Base-by-base conservation (phyloP, 176 grass and related monocot genomes). In the Bothriochloa decipiens region DNA sequence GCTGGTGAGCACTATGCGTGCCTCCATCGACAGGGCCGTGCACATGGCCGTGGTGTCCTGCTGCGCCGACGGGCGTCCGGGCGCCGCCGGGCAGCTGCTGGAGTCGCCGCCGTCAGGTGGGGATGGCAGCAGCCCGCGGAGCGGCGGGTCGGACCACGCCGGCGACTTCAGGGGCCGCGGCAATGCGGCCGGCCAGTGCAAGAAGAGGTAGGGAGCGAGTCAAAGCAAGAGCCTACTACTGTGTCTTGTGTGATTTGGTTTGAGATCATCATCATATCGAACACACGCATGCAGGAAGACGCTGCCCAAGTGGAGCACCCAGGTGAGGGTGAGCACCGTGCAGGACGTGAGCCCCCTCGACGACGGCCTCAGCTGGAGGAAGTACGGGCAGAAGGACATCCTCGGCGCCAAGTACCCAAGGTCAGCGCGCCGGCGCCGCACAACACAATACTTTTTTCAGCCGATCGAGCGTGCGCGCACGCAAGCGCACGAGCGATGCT, bases 321-420 rank as follows among this genome's bases (percentile, higher is more conserved):
- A 98, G 70, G 89, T 95, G 77, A 88, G 67, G 85, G 85, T 95
- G 57, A 81, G 33, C 42, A n/a, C 77, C 41, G 72, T 87, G 50
- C 42, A 85, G 92, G 85, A 90, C 58, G 89, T 91, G 58, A 66
- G 42, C n/a, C 89, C 91, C 22, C 61, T 91, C 45, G 91, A 98
- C 67, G 96, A 98, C 78, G 93, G 93, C 39, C 80, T 93, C 81
- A 87, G 93, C 86, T 98, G 96, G 96, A 95, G 96, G 84, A 98
- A 98, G 86, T 98, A 98, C 85, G 96, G 96, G 3, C 96, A 98
- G 84, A 98, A 98, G 74, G 93, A 95, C 75, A 98, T 98, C 81
- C 96, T 98, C 55, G 93, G 93, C 40, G 91, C 96, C 75, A 95
- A 92, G 83, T 89, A 95, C 89, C 96, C 96, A 79, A 95, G 96